A percentile compares a stretch with the other conserved stretches of the same genome.
phyloP scores from a whole-genome alignment of 495 filamentous ascomycete genomes.

The Aspergillus bridgeri region DNA sequence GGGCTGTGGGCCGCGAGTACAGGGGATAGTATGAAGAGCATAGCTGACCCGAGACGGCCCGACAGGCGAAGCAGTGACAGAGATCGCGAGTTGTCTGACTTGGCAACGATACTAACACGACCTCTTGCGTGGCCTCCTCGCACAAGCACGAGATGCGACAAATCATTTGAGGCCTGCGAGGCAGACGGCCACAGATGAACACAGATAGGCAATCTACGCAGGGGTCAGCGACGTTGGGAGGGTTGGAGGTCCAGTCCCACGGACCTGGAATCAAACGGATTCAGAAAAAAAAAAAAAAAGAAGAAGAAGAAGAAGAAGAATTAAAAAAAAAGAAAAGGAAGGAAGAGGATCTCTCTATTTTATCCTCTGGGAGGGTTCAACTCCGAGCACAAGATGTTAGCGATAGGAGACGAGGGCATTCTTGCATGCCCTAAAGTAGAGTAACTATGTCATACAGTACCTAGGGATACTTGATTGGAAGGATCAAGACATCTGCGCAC shows the following conservation, averaged over 20 bases:
- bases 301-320: no score
- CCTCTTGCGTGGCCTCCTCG: slow-evolving; percentile 39
- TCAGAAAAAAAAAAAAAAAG: no score
- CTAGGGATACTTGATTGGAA: no score
- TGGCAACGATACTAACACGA: slow-evolving; percentile 31
- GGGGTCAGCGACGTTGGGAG: no score
- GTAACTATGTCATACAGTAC: no score
- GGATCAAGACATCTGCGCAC: no score
- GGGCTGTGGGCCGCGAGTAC: slow-evolving; percentile 26
- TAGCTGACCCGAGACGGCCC: slow-evolving; percentile 55
- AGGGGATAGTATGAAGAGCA: slow-evolving; percentile 51
- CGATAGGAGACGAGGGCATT: no score
- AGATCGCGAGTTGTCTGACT: slow-evolving; percentile 38
- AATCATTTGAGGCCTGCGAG: slow-evolving; percentile 19
- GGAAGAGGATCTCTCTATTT: neutral
- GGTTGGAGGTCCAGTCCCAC: no score
- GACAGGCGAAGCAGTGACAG: slow-evolving; percentile 66
- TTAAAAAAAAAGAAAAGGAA: no score
- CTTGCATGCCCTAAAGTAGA: no score
- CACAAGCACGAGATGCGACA: slow-evolving; percentile 56
- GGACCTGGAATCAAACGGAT: no score
- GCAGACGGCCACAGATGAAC: no score
- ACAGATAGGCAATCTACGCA: neutral
- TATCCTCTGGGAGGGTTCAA: neutral
- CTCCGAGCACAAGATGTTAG: neutral